phyloP scores from a whole-genome alignment of 495 filamentous ascomycete genomes.

The Haplographium delicatum region DNA sequence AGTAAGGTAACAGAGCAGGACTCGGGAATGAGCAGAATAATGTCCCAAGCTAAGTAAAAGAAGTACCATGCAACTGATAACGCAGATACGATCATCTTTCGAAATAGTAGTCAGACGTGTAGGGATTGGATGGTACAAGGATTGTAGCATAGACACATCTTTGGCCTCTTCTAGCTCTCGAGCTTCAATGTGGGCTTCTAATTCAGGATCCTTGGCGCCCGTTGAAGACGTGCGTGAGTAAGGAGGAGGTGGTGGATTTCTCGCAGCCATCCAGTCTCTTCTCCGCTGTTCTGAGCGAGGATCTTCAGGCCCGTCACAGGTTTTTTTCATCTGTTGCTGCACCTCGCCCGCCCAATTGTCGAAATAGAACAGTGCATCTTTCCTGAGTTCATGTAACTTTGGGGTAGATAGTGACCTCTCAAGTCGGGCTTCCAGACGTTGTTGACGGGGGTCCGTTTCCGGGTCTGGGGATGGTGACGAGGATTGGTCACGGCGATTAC shows the following conservation, averaged over 20 bases:
- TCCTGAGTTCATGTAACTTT: conserved; percentile 14
- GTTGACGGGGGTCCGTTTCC: conserved; percentile 11
- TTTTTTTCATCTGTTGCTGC: neutral
- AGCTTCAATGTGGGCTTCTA: conserved; percentile 2
- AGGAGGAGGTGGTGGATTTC: conserved; percentile 19
- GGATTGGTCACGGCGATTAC: neutral
- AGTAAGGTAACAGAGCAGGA: conserved; percentile 65
- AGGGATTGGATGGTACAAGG: conserved; percentile 38
- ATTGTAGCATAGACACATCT: conserved; percentile 29
- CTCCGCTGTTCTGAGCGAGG: conserved; percentile 19
- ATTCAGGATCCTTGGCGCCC: neutral
- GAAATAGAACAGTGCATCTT: conserved; percentile 19
- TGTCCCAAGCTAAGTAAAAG: conserved; percentile 73
- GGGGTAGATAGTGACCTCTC: conserved; percentile 10
- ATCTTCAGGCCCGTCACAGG: conserved; percentile 17
- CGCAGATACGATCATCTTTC: conserved; percentile 39
- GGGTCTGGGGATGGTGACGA: neutral
- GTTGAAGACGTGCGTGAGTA: conserved; percentile 5
- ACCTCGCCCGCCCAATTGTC: conserved; percentile 20
- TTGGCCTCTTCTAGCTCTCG: conserved; percentile 25
- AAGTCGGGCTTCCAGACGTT: conserved; percentile 16
- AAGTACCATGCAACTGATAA: conserved; percentile 60
- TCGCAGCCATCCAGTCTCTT: conserved; percentile 17
- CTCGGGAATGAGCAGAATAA: conserved; percentile 70
- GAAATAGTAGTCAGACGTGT: conserved; percentile 39